phyloP scores from a whole-genome alignment of 1,284 basidiomycete genomes.

The Ganoderma boninense region DNA sequence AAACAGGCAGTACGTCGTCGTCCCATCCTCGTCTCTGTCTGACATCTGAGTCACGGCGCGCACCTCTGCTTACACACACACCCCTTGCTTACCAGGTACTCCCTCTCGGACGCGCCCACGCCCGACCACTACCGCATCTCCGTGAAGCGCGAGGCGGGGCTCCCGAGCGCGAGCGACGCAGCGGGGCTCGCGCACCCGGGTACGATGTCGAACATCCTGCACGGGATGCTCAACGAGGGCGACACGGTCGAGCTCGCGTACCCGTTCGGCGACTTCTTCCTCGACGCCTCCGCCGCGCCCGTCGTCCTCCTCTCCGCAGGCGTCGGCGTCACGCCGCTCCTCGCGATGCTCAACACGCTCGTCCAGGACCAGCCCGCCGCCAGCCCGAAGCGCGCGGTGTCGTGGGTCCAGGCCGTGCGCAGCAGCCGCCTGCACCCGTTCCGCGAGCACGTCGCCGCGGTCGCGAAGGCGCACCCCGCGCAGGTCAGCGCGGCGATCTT shows the following conservation, averaged over 20 bases:
- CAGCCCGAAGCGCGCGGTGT: constrained; percentile 24
- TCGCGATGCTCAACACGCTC: constrained; percentile 39
- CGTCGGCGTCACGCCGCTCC: constrained; percentile 38
- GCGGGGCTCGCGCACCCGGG: constrained; percentile 32
- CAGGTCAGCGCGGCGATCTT: constrained; percentile 30
- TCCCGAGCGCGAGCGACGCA: constrained; percentile 7
- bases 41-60: too few species aligned
- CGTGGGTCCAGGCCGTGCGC: constrained; percentile 38
- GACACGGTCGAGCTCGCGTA: constrained; percentile 34
- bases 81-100: constrained; percentile 27
- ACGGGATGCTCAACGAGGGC: constrained; percentile 34
- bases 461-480: constrained; percentile 23
- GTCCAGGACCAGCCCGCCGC: constrained; percentile 10
- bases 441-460: constrained; percentile 27
- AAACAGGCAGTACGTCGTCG: constrained; percentile 30
- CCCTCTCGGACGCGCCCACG: constrained; percentile 36
- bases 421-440: constrained; percentile 32
- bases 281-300: constrained; percentile 34
- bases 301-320: constrained; percentile 39
- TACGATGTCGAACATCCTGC: constrained; percentile 38
- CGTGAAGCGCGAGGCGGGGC: constrained; percentile 36
- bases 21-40: too few species aligned
- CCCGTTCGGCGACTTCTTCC: constrained; percentile 41
- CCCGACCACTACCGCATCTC: constrained; percentile 38
- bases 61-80: neutral